These are phyloP conservation scores for Myrica gale DNA, from an alignment of 306 rosid species.

Conservation along the genomic window DNA sequence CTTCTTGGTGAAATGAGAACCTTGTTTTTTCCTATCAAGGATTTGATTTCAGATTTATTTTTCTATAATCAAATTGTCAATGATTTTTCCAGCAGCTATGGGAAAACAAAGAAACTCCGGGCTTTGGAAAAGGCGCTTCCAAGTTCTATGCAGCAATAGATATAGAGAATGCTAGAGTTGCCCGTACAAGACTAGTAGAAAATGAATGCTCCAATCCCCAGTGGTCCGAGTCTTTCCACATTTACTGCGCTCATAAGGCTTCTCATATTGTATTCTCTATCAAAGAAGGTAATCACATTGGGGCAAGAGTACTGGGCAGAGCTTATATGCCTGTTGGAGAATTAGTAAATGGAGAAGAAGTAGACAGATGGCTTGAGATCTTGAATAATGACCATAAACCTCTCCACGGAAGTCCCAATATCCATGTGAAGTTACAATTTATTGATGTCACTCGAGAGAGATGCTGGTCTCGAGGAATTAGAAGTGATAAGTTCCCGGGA, in stretches of 20 bases:
- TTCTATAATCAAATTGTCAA: background rate
- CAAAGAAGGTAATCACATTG: slow-evolving; percentile 38
- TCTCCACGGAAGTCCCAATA: slow-evolving; percentile 23
- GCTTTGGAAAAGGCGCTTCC: slow-evolving; percentile 18
- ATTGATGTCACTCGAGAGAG: slow-evolving; percentile 17
- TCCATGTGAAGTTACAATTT: slow-evolving; percentile 38
- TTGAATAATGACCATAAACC: slow-evolving; percentile 24
- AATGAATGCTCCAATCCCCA: slow-evolving; percentile 27
- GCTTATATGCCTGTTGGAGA: slow-evolving; percentile 37
- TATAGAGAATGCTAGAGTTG: slow-evolving; percentile 43
- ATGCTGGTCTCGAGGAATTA: slow-evolving; percentile 45
- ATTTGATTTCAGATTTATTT: background rate
- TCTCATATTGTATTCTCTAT: slow-evolving; percentile 36
- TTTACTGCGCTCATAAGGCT: slow-evolving; percentile 46
- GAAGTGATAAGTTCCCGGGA: slow-evolving; percentile 35
- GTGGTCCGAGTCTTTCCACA: slow-evolving; percentile 45
- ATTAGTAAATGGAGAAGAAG: slow-evolving; percentile 29
- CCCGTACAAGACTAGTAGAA: slow-evolving; percentile 33
- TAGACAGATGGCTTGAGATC: slow-evolving; percentile 43
- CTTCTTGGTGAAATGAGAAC: background rate
- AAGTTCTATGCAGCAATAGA: slow-evolving; percentile 42
- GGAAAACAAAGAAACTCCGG: slow-evolving; percentile 2
- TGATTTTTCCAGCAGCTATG: slow-evolving; percentile 26
- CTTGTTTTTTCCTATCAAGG: background rate
- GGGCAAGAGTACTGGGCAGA: slow-evolving; percentile 43